Evolutionary conservation across 2,329 filamentous ascomycete genomes (phyloP).

Genomic region (Xylaria sp.): DNA sequence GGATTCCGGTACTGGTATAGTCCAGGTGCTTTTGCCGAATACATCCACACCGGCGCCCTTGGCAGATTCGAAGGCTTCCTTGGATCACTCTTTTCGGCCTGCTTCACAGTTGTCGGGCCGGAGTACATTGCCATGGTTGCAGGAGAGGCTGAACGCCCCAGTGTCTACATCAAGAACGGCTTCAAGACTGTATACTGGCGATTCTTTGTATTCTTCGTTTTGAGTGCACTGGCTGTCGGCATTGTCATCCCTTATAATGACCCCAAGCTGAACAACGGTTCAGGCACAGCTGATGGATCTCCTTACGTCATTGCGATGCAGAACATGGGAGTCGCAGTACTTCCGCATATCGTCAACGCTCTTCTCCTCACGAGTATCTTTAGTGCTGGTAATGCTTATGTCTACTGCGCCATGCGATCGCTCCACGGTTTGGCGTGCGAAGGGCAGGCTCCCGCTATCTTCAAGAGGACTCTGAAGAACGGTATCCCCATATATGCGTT

Average conservation of each 20-base stretch:
- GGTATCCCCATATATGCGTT: conserved; percentile 75
- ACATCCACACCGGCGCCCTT: conserved; percentile 67
- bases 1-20: conserved; percentile 76
- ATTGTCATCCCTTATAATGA: conserved; percentile 72
- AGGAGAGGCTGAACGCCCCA: conserved; percentile 67
- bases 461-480: conserved; percentile 64
- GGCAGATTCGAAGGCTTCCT: conserved; percentile 75
- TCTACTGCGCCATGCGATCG: conserved; percentile 70
- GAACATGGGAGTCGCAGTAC: conserved; percentile 61
- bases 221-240: conserved; percentile 71
- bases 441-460: conserved; percentile 63
- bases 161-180: conserved; percentile 68
- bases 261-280: conserved; percentile 61
- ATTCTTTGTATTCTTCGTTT: conserved; percentile 73
- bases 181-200: conserved; percentile 76
- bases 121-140: conserved; percentile 67
- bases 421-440: conserved; percentile 69
- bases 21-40: conserved; percentile 70
- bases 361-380: conserved; percentile 69
- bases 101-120: conserved; percentile 69
- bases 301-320: conserved; percentile 68
- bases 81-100: conserved; percentile 66
- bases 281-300: conserved; percentile 65
- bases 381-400: conserved; percentile 70
- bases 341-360: conserved; percentile 71